A percentile compares a stretch with the other conserved stretches of the same genome.
phyloP scores from a whole-genome alignment of 164 flowering plant species.

The Chimonanthus salicifolius region DNA sequence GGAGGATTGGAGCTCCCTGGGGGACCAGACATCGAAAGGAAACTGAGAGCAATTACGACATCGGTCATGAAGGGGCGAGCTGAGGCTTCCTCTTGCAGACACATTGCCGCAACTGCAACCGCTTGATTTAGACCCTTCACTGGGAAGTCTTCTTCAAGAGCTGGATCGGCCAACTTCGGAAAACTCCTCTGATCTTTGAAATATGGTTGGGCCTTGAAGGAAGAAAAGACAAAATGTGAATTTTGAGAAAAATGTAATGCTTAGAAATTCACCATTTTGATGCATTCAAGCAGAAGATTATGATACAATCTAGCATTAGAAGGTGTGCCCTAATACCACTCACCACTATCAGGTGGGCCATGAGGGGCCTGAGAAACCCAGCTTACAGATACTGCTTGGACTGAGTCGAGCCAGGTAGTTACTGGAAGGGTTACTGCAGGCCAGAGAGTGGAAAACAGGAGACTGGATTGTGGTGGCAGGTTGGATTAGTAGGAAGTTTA shows the following conservation, averaged over 20 bases:
- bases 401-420: too few relatives aligned
- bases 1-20: constrained; percentile 1
- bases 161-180: constrained; percentile 57
- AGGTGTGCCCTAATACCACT: too few relatives aligned
- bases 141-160: constrained; percentile 38
- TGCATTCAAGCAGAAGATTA: too few relatives aligned
- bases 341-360: too few relatives aligned
- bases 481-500: too few relatives aligned
- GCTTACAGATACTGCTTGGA: too few relatives aligned
- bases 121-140: constrained; percentile 54
- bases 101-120: constrained; percentile 67
- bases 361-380: too few relatives aligned
- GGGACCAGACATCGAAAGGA: constrained; percentile 22
- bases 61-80: constrained; percentile 59
- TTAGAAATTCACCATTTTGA: background rate
- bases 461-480: too few relatives aligned
- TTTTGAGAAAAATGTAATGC: background rate
- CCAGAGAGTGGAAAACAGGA: too few relatives aligned
- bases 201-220: constrained; percentile 51
- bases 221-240: background rate
- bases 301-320: too few relatives aligned
- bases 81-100: constrained; percentile 59
- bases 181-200: constrained; percentile 46
- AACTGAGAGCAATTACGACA: constrained; percentile 49
- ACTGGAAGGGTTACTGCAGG: too few relatives aligned